Conservation (phyloP, 2,329 filamentous ascomycete genomes). For the Penicillium concentricum region DNA sequence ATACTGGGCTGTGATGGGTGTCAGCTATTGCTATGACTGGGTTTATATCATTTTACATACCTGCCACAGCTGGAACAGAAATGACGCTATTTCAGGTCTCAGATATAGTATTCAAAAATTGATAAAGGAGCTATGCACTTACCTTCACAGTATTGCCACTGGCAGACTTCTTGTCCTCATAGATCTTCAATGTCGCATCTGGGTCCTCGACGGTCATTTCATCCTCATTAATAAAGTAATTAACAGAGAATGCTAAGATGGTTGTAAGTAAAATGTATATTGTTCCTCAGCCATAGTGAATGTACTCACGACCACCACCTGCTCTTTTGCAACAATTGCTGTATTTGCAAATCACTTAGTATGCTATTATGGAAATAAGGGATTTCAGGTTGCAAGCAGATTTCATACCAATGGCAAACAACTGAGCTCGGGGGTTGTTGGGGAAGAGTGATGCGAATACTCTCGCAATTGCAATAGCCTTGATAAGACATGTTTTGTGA, state of each 20-base stretch:
- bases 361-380: not conserved
- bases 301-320: conserved; percentile 19
- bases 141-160: conserved; percentile 18
- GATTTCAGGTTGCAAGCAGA: not conserved
- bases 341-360: not conserved
- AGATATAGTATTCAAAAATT: not conserved
- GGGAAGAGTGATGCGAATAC: conserved; percentile 20
- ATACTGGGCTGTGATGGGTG: conserved; percentile 7
- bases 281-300: not conserved
- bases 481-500: conserved; percentile 20
- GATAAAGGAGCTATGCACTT: not conserved
- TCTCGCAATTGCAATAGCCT: conserved; percentile 27
- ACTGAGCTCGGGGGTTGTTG: conserved; percentile 16
- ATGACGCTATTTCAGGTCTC: conserved; percentile 11
- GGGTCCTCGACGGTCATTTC: conserved; percentile 20
- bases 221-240: conserved; percentile 21
- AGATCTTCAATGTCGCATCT: conserved; percentile 9
- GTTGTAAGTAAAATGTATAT: not conserved
- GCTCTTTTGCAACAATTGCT: conserved; percentile 23
- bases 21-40: not conserved
- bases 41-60: conserved; percentile 4
- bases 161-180: conserved; percentile 16
- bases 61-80: conserved; percentile 28
- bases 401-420: conserved; percentile 25
- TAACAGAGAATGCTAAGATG: conserved; percentile 23